phyloP scores from a whole-genome alignment of 345 rosid species.

The Salix exigua region DNA sequence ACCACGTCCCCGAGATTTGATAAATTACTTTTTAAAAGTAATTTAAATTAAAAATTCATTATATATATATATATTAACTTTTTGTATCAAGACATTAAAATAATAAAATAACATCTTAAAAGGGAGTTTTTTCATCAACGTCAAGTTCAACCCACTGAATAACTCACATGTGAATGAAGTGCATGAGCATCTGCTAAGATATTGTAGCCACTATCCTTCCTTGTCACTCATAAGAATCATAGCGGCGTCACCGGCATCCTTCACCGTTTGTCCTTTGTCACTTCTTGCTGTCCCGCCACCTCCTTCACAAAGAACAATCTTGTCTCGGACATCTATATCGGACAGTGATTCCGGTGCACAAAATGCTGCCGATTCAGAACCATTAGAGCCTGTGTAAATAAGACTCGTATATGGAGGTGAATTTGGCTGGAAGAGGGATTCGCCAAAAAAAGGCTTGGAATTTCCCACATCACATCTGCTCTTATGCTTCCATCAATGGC shows the following conservation, averaged over 20 bases:
- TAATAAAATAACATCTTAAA: too few relatives aligned
- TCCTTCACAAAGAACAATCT: conserved; percentile 9
- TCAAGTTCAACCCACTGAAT: not conserved
- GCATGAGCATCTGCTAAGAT: conserved; percentile 6
- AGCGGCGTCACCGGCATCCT: conserved; percentile 9
- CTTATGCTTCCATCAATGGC: conserved; percentile 27
- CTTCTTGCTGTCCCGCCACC: not conserved
- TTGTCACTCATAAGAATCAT: conserved; percentile 13
- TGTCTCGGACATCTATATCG: not conserved
- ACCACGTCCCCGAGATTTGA: too few relatives aligned
- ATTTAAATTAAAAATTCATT: too few relatives aligned
- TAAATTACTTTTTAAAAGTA: too few relatives aligned
- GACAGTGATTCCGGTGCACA: not conserved
- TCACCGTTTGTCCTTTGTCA: conserved; percentile 12
- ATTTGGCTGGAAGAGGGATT: conserved; percentile 10
- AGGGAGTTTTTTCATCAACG: too few relatives aligned
- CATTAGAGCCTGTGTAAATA: not conserved
- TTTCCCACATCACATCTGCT: conserved; percentile 30
- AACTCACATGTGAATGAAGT: conserved; percentile 8
- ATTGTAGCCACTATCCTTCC: not conserved
- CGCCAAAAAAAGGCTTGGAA: not conserved
- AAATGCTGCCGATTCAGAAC: not conserved
- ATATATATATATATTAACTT: too few relatives aligned
- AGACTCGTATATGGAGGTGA: not conserved
- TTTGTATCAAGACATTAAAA: too few relatives aligned